phyloP scores from a whole-genome alignment of 345 rosid species.

The Rhizophora apiculata region DNA sequence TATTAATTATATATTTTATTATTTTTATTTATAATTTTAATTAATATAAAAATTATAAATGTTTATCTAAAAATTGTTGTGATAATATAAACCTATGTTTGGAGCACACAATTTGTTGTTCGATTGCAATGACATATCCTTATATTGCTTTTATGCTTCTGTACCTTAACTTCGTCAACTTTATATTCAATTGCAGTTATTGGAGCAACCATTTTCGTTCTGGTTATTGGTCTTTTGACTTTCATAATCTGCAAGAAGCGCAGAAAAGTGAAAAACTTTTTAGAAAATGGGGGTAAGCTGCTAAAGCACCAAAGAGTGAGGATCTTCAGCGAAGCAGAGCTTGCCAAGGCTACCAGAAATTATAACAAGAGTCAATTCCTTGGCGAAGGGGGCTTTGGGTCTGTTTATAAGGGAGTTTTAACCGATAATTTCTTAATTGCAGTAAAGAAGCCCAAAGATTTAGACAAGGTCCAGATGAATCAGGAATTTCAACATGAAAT shows the following conservation, averaged over 20 bases:
- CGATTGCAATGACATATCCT: no score
- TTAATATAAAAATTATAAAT: no score
- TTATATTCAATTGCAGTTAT: neutral
- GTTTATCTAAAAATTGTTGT: no score
- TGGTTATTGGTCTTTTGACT: conserved; percentile 2
- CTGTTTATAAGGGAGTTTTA: conserved; percentile 28
- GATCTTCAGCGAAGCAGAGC: conserved; percentile 27
- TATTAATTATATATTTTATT: no score
- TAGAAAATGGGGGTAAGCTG: conserved; percentile 28
- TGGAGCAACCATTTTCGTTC: neutral
- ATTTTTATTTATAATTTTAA: no score
- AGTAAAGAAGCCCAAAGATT: conserved; percentile 22
- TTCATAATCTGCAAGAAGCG: conserved; percentile 5
- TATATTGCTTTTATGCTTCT: neutral
- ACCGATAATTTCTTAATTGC: conserved; percentile 6
- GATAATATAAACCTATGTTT: no score
- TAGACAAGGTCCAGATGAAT: conserved; percentile 14
- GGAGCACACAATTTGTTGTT: no score
- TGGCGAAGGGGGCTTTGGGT: conserved; percentile 32
- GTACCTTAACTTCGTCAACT: neutral
- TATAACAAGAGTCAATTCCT: conserved; percentile 10
- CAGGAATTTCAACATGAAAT: conserved; percentile 28
- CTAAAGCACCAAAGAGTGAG: conserved; percentile 31
- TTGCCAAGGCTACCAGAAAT: conserved; percentile 27
- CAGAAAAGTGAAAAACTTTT: conserved; percentile 20